A percentile compares a stretch with the other conserved stretches of the same genome.
Evolutionary conservation across 768 basidiomycete genomes (phyloP).

Genomic region (Trametes cingulata): DNA sequence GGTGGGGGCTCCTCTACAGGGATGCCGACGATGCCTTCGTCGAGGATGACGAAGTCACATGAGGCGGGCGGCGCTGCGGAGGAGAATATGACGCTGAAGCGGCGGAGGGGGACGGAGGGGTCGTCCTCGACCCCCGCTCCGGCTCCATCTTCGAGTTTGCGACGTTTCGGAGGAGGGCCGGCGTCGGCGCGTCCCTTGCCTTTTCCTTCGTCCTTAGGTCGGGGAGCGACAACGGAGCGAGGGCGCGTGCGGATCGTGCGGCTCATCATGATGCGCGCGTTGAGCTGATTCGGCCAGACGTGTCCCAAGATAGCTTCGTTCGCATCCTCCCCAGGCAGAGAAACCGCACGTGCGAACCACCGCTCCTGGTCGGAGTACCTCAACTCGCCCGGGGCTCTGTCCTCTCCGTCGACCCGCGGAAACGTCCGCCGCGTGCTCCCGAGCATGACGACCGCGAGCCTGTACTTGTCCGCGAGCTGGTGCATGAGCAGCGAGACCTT

Average conservation of each 20-base stretch:
- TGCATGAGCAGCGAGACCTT: slow-evolving; percentile 73
- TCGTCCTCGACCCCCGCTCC: slow-evolving; percentile 26
- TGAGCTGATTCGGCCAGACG: slow-evolving; percentile 93
- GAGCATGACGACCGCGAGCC: slow-evolving; percentile 76
- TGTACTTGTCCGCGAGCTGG: slow-evolving; percentile 59
- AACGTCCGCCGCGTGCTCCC: slow-evolving; percentile 56
- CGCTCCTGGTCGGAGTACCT: slow-evolving; percentile 72
- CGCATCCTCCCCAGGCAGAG: slow-evolving; percentile 52
- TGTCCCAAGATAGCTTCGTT: slow-evolving; percentile 88
- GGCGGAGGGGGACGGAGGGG: slow-evolving; percentile 55
- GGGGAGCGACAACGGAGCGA: slow-evolving; percentile 42
- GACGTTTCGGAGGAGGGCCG: slow-evolving; percentile 32
- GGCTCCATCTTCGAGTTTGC: slow-evolving; percentile 25
- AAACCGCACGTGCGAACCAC: slow-evolving; percentile 72
- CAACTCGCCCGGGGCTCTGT: slow-evolving; percentile 39
- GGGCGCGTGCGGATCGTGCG: slow-evolving; percentile 71
- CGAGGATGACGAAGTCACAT: slow-evolving; percentile 75
- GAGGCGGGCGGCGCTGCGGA: slow-evolving; percentile 56
- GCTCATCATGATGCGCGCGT: slow-evolving; percentile 78
- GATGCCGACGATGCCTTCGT: slow-evolving; percentile 49
- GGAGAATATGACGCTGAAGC: slow-evolving; percentile 78
- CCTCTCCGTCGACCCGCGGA: slow-evolving; percentile 22
- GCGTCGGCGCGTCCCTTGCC: no score
- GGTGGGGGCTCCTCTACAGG: slow-evolving; percentile 13
- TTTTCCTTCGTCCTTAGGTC: not conserved